A percentile compares a stretch with the other conserved stretches of the same genome.
Evolutionary conservation across 2,329 filamentous ascomycete genomes (phyloP).

Genomic region (Raffaelea albimanens): DNA sequence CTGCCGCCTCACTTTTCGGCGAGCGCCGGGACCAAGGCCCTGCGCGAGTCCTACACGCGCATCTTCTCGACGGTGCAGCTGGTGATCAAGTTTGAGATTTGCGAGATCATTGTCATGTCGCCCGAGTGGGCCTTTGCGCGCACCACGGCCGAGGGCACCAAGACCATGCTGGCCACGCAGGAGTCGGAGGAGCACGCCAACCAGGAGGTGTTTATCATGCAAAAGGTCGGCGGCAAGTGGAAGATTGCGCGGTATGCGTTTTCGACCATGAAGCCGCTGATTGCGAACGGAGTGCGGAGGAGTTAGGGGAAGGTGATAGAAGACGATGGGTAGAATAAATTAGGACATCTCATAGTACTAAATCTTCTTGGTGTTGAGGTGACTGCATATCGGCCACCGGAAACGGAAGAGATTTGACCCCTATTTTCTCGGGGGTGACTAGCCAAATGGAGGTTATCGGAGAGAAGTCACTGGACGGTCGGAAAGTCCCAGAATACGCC

Average conservation of each 20-base stretch:
- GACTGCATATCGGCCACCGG: no score
- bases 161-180: slow-evolving; percentile 1
- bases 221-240: neutral
- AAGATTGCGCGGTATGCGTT: slow-evolving; percentile 6
- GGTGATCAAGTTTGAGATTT: neutral
- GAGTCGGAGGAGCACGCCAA: slow-evolving; percentile 1
- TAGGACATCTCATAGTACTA: no score
- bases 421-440: no score
- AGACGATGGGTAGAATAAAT: no score
- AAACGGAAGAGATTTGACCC: no score
- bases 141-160: slow-evolving; percentile 4
- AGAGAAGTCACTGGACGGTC: no score
- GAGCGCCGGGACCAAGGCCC: neutral
- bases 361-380: no score
- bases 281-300: neutral
- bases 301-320: neutral
- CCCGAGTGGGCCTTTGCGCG: slow-evolving; percentile 3
- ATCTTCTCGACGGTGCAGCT: slow-evolving; percentile 4
- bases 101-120: slow-evolving; percentile 3
- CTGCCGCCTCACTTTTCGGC: slow-evolving; percentile 2
- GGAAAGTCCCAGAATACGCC: no score
- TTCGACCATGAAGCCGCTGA: slow-evolving; percentile 5
- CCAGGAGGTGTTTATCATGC: slow-evolving; percentile 5
- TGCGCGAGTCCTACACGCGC: slow-evolving; percentile 2
- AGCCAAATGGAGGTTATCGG: no score